Evolutionary conservation across 2,329 filamentous ascomycete species (phyloP).

Genomic region (Ophiostoma triangulosporum): DNA sequence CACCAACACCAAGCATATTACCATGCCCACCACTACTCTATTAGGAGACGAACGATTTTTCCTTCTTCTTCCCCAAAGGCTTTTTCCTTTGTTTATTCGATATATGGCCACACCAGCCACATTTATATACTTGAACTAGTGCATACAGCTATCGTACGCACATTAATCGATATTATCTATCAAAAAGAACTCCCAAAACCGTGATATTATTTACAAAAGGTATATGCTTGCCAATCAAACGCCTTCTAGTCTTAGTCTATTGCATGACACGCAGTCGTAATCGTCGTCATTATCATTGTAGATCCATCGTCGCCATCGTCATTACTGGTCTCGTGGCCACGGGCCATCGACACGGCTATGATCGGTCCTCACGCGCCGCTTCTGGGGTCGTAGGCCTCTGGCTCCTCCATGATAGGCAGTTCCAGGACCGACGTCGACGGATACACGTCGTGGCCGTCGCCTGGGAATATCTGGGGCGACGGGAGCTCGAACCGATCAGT

Average conservation of each 20-base stretch:
- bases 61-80: no score
- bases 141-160: no score
- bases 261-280: not conserved
- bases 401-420: constrained; percentile 21
- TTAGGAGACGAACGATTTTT: no score
- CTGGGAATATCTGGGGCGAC: constrained; percentile 30
- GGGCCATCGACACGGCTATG: not conserved
- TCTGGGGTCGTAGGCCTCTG: constrained; percentile 2
- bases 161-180: no score
- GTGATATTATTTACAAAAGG: not conserved
- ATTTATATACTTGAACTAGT: no score
- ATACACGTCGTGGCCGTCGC: constrained; percentile 15
- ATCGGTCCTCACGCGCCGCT: not conserved
- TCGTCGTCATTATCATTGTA: not conserved
- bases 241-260: no score
- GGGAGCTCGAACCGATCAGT: constrained; percentile 32
- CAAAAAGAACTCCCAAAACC: no score
- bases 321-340: not conserved
- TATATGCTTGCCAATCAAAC: no score
- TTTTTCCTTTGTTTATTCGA: no score
- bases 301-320: not conserved
- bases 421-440: constrained; percentile 9
- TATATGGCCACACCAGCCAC: no score
- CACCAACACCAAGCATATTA: no score
- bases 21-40: no score